Evolutionary conservation across 768 basidiomycete genomes (phyloP), one percentile per base, ranked within the genome.

Genomic region (Lactarius vividus): DNA sequence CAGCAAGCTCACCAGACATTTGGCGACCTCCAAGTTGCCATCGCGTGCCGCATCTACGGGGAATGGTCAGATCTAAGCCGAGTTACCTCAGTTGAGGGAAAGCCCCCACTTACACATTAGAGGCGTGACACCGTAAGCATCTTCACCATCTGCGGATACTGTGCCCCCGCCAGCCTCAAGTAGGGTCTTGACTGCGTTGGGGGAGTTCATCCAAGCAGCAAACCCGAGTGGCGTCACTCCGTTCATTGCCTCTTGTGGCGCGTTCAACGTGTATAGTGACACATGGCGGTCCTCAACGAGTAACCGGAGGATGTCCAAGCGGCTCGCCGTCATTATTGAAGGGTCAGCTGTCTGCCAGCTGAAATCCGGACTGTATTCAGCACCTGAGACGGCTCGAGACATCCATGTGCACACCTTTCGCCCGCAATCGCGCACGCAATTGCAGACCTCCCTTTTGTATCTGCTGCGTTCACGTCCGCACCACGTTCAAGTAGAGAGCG

Each of bases 211-310:
- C 89, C 89, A 92, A 1, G 90, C 85, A 8, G 90, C 88, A 80
- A 91, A 85, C 4, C 88, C 87, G 18, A 93, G 82, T 13, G 90
- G 89, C 1, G 89, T 88, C 9, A 90, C 88, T 39, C 89, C 89
- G 61, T 84, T 85, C 79, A 88, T 85, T 2, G 84, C 83, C 66
- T 79, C 78, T 60, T 88, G 87, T 0, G 90, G 87, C n/a, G 87
- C 85, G 73, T 93, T 92, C 49, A 93, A 77, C 20, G 88, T 86
- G 72, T 83, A 82, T 16, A 93, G 78, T 11, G 88, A 86, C 15
- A 88, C 81, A 56, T 85, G 79, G 2, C 83, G 81, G 63, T 85
- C 86, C 10, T 74, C 75, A 18, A 86, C 75, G 29, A 91, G 78
- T 20, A 80, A 77, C 62, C 81, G 82, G 63, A 92, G 82, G 53